Percentiles rank a stretch among this genome's conserved stretches.
Conservation (phyloP, 2,329 filamentous ascomycete genomes). For the Epichloe hybrida region DNA sequence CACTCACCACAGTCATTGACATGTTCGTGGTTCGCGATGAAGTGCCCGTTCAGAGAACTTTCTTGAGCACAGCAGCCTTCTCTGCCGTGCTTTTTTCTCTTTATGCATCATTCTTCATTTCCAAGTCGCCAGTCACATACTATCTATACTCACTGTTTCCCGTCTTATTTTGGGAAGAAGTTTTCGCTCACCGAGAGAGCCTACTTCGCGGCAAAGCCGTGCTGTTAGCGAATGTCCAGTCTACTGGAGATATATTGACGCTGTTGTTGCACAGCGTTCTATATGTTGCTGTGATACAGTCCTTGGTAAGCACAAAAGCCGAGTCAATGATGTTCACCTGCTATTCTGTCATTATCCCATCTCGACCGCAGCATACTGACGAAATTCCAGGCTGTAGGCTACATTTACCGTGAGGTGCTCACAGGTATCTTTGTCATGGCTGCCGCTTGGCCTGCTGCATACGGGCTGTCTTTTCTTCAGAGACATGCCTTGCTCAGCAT, state of each 20-base stretch:
- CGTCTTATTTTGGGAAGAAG: conserved; percentile 91
- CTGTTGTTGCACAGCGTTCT: conserved; percentile 49
- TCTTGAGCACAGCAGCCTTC: conserved; percentile 50
- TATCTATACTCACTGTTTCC: conserved; percentile 90
- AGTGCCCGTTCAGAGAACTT: conserved; percentile 48
- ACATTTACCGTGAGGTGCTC: conserved; percentile 80
- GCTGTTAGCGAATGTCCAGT: conserved; percentile 56
- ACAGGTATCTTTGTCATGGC: conserved; percentile 67
- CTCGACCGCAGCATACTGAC: background rate
- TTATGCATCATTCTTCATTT: conserved; percentile 67
- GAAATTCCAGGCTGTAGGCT: conserved; percentile 60
- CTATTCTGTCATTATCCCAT: background rate
- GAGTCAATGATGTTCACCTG: background rate
- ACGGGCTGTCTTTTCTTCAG: conserved; percentile 60
- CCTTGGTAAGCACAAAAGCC: conserved; percentile 44
- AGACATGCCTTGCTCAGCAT: conserved; percentile 49
- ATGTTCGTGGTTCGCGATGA: conserved; percentile 15
- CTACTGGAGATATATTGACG: conserved; percentile 40
- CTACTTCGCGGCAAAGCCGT: conserved; percentile 51
- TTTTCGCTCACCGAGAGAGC: conserved; percentile 63
- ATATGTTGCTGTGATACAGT: conserved; percentile 66
- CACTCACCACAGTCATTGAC: conserved; percentile 77
- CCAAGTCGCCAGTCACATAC: conserved; percentile 69
- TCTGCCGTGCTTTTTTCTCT: conserved; percentile 61
- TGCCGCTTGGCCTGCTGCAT: conserved; percentile 62